Percentiles rank a stretch among this genome's conserved stretches.
These are phyloP conservation scores for Picocystis sp. DNA, from an alignment of 163 green algal genomes.

Conservation along the genomic window DNA sequence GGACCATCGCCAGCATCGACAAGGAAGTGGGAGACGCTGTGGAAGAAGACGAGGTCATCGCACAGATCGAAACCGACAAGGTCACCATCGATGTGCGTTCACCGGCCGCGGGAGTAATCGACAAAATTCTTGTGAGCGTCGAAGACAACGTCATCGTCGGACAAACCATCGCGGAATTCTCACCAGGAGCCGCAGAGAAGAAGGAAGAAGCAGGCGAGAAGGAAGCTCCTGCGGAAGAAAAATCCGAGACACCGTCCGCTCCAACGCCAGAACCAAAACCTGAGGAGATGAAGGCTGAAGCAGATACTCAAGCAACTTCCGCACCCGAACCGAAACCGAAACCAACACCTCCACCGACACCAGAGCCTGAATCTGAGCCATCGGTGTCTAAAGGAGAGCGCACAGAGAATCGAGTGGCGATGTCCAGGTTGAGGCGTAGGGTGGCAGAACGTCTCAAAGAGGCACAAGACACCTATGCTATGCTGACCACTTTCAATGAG, in stretches of 20 bases:
- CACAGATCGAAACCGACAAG: constrained; percentile 87
- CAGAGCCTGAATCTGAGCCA: constrained; percentile 2
- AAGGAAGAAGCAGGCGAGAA: no score
- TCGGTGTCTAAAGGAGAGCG: constrained; percentile 7
- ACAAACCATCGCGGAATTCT: constrained; percentile 50
- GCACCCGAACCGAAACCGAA: neutral
- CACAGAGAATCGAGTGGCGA: constrained; percentile 68
- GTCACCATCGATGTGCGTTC: constrained; percentile 73
- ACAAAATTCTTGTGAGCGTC: constrained; percentile 42
- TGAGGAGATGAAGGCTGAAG: neutral
- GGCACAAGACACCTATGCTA: constrained; percentile 85
- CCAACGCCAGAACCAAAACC: neutral
- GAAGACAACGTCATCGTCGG: constrained; percentile 76
- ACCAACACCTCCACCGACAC: neutral
- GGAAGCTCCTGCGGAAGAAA: no score
- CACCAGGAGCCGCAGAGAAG: constrained; percentile 8
- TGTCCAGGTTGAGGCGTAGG: constrained; percentile 81
- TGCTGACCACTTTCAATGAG: constrained; percentile 85
- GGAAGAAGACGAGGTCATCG: constrained; percentile 59
- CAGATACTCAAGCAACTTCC: neutral
- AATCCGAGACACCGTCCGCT: no score
- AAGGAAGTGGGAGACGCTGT: constrained; percentile 55
- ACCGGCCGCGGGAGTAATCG: constrained; percentile 37
- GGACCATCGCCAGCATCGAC: constrained; percentile 46
- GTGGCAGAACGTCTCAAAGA: constrained; percentile 91